Percentiles rank a stretch among this genome's conserved stretches.
Conservation (phyloP, 345 rosid species). For the Pelargonium nanum region DNA sequence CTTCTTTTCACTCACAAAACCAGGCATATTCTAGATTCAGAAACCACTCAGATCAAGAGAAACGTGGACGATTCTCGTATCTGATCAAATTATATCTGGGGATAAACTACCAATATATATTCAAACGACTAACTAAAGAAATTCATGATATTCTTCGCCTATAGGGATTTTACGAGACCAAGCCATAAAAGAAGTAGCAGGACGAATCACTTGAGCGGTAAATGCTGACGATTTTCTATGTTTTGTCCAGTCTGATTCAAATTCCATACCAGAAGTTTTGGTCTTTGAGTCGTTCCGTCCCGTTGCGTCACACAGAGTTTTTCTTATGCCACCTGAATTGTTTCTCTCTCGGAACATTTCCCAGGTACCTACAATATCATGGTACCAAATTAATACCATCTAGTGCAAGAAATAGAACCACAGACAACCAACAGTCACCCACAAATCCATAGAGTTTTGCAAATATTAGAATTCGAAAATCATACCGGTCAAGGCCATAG, state of each 20-base stretch:
- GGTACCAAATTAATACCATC: not conserved
- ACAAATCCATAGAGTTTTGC: not conserved
- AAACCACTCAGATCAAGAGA: not conserved
- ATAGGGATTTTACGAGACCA: conserved; percentile 75
- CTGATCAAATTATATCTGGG: conserved; percentile 13
- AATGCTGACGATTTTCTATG: conserved; percentile 41
- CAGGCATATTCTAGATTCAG: conserved; percentile 29
- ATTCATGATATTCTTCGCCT: conserved; percentile 72
- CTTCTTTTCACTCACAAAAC: conserved; percentile 44
- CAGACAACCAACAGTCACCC: not conserved
- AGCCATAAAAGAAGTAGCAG: conserved; percentile 61
- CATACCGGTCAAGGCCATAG: conserved; percentile 47
- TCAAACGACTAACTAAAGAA: conserved; percentile 27
- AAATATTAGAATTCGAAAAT: not conserved
- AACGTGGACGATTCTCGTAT: conserved; percentile 13
- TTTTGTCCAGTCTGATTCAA: conserved; percentile 48
- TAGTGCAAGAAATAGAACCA: not conserved
- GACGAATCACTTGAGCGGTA: conserved; percentile 46
- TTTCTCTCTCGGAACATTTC: conserved; percentile 46
- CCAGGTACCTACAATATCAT: conserved; percentile 23
- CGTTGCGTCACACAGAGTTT: conserved; percentile 15
- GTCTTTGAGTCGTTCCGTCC: conserved; percentile 17
- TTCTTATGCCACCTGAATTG: conserved; percentile 19
- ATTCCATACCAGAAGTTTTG: conserved; percentile 60
- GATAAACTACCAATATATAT: conserved; percentile 10